Evolutionary conservation across 169 alveolate genomes (phyloP).

Genomic region (Plasmodium chabaudi): DNA sequence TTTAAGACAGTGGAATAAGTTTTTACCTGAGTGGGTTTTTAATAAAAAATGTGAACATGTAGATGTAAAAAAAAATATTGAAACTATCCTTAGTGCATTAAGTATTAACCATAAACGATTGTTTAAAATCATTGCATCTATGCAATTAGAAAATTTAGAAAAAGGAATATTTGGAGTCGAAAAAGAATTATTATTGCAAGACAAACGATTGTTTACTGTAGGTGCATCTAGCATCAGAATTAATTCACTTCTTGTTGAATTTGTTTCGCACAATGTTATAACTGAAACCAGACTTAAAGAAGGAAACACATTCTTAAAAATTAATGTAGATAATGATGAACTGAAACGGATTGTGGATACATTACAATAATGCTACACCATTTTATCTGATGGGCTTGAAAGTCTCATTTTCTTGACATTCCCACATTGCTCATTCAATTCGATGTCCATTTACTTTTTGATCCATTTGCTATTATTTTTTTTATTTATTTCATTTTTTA

Average conservation of each 20-base stretch:
- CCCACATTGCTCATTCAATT: too few relatives aligned
- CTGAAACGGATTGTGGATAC: conserved; percentile 29
- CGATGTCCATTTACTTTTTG: too few relatives aligned
- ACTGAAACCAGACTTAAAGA: conserved; percentile 71
- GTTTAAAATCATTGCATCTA: conserved; percentile 82
- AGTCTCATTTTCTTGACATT: too few relatives aligned
- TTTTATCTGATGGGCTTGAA: too few relatives aligned
- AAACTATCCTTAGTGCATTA: conserved; percentile 81
- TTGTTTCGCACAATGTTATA: conserved; percentile 68
- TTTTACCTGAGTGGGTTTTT: conserved; percentile 67
- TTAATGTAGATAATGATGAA: conserved; percentile 61
- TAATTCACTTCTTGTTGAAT: conserved; percentile 58
- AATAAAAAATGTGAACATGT: conserved; percentile 64
- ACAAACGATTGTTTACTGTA: conserved; percentile 48
- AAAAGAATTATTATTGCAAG: conserved; percentile 59
- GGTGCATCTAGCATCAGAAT: conserved; percentile 69
- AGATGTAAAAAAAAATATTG: conserved; percentile 58
- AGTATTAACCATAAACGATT: conserved; percentile 84
- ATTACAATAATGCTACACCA: too few relatives aligned
- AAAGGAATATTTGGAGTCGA: conserved; percentile 70
- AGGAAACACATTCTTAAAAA: conserved; percentile 63
- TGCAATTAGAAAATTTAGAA: conserved; percentile 80
- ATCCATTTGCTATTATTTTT: too few relatives aligned
- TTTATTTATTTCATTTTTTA: too few relatives aligned
- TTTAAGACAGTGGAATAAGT: conserved; percentile 68